Evolutionary conservation across 495 filamentous ascomycete genomes (phyloP), one percentile per base, ranked within the genome.

Genomic region (Neurospora cerealis): DNA sequence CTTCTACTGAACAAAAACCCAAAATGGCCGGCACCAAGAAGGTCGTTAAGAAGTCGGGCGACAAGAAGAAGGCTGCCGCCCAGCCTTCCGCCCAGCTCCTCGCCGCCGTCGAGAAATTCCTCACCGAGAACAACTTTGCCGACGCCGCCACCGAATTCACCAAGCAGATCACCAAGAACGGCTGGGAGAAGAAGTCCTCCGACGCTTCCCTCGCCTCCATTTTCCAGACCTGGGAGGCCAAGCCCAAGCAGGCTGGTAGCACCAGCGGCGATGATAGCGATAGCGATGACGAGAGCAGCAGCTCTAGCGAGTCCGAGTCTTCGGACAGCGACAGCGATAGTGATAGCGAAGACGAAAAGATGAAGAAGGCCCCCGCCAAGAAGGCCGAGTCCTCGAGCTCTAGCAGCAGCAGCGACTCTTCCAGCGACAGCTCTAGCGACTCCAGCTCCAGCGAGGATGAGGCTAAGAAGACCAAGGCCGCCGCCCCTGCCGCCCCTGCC

Each of bases 81-180:
- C 75, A 83, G 71, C 87, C 87, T 40, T 87, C 91, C 11, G 75
- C 86, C 24, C 86, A 89, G 77, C 81, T 94, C 19, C 78, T 93
- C 74, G 86, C 88, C 48, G 83, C 92, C n/a, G 86, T 94, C 75
- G 87, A 88, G 39, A 82, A 83, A 17, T 93, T 93, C 81, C 85
- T 94, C 39, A 84, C 86, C 74, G 87, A 91, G 48, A 87, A 91
- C 79, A 88, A 89, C 39, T 93, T 91, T 75, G 78, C 85, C 24
- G 83, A 83, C 48, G 87, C 92, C 37, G 88, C 86, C 73, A 80
- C 84, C 73, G 84, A 88, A 3, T 90, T 93, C 75, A 80, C 81
- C 28, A 87, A 91, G 74, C 89, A 93, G 74, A 82, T 86, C 40
- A 78, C 77, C 69, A 83, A 80, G 77, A 86, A 83, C 77, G 84